Evolutionary conservation across 2,329 filamentous ascomycete genomes (phyloP), one percentile per base, ranked within the genome.

Genomic region (Chaetomium olivaceum): DNA sequence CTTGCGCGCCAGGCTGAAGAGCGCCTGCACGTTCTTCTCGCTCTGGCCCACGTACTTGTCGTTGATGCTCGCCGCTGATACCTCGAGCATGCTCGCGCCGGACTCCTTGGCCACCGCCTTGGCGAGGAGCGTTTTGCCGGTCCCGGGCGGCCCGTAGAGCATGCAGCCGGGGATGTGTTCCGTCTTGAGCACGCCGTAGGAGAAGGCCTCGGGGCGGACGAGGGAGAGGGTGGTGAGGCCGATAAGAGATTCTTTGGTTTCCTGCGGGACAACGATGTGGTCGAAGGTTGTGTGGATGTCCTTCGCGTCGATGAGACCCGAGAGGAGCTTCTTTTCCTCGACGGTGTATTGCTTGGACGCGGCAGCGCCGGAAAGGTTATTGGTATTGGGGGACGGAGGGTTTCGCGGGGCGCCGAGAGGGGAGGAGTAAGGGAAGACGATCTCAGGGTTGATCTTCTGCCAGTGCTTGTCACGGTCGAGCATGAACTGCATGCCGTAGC

Each of bases 21-120:
- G 89, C 0, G 94, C 94, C 61, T 90, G 89, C 62, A 98, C 91
- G 74, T 96, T 96, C 83, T 98, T 98, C 80, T 99, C 95, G 66
- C 91, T 91, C 76, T 98, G 93, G 25, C 95, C 95, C 3, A 98
- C 92, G 77, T 92, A 98, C 86, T 96, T 98, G 76, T 97, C 92
- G 77, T 97, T 96, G 71, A 99, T 91, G 70, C 92, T 92, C 1
- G 92, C 93, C 2, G 92, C 94, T 70, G 89, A 93, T 51, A 98
- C 88, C 77, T 98, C 93, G 48, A 99, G 90, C 89, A 83, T 88
- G 70, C 87, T 88, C 46, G 88, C 87, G 21, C 88, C 87, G 68
- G 83, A 87, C 74, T 90, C 86, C 72, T 89, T 89, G 16, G 88
- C 88, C 2, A 90, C 85, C 0, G 88, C 88, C 73, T 89, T 89